These are phyloP conservation scores for Biscogniauxia sp. DNA, from an alignment of 2,329 filamentous ascomycete species.

Conservation along the genomic window DNA sequence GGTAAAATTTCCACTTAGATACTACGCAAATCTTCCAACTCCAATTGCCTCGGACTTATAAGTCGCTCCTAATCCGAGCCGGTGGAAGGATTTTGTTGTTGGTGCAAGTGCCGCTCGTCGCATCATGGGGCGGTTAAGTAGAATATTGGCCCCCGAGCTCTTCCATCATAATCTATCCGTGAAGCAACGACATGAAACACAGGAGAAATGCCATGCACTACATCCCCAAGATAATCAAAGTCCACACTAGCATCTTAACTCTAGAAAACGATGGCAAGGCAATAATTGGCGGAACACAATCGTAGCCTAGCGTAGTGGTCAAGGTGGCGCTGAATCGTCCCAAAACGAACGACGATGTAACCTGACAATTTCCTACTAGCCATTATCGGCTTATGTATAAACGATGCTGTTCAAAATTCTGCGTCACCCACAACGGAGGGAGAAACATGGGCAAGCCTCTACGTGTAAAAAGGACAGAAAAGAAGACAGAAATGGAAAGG, in stretches of 20 bases:
- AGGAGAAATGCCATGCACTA: not conserved
- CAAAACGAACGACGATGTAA: not conserved
- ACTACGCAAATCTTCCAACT: no score
- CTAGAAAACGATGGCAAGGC: not conserved
- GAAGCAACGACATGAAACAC: not conserved
- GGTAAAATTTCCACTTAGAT: no score
- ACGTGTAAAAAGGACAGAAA: not conserved
- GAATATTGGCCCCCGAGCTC: not conserved
- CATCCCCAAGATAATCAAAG: not conserved
- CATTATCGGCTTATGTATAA: not conserved
- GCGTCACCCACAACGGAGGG: not conserved
- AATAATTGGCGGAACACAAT: not conserved
- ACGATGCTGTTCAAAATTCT: not conserved
- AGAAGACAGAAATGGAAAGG: not conserved
- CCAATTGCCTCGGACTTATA: no score
- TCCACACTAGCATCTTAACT: not conserved
- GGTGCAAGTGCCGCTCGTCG: no score
- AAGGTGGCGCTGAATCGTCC: not conserved
- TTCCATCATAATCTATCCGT: not conserved
- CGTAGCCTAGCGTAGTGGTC: not conserved
- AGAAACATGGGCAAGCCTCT: not conserved
- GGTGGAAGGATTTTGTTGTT: no score
- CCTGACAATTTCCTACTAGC: not conserved
- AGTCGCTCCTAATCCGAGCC: no score
- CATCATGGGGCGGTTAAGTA: not conserved